phyloP scores from a whole-genome alignment of 2,329 filamentous ascomycete species.

The Colletotrichum caudatum region DNA sequence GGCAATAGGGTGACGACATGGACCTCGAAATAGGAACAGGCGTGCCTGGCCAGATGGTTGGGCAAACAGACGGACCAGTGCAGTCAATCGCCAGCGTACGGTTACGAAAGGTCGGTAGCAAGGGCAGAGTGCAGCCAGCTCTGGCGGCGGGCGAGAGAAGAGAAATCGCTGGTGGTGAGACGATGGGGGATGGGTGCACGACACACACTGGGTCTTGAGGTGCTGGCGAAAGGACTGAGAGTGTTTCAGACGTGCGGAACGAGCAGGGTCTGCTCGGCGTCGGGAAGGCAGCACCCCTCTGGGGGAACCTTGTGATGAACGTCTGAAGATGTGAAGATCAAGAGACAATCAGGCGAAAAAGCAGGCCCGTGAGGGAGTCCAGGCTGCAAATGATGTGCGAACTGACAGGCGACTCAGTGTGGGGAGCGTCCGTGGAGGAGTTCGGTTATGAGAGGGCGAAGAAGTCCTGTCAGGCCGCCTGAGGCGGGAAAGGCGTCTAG shows the following conservation, averaged over 20 bases:
- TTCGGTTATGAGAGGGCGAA: not conserved
- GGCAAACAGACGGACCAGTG: constrained; percentile 9
- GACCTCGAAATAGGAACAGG: constrained; percentile 20
- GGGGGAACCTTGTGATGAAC: constrained; percentile 37
- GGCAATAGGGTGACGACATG: constrained; percentile 30
- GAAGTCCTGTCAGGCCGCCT: too few relatives aligned
- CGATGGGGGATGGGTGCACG: constrained; percentile 38
- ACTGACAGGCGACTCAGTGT: constrained; percentile 38
- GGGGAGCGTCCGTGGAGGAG: constrained; percentile 26
- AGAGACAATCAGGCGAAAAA: constrained; percentile 44
- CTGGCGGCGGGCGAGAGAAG: constrained; percentile 20
- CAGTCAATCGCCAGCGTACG: constrained; percentile 25
- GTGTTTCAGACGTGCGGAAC: constrained; percentile 57
- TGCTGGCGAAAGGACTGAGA: constrained; percentile 43
- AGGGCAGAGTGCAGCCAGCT: constrained; percentile 30
- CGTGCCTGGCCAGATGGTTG: constrained; percentile 15
- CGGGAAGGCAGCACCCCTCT: constrained; percentile 33
- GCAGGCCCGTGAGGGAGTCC: constrained; percentile 25
- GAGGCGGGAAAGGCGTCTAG: not conserved
- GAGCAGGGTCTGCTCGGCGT: constrained; percentile 43
- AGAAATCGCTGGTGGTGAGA: constrained; percentile 32
- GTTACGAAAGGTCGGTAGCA: not conserved
- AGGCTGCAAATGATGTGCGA: constrained; percentile 37
- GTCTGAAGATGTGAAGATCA: constrained; percentile 44
- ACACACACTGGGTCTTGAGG: constrained; percentile 38